These are phyloP conservation scores for Mycosarcoma maydis DNA, from an alignment of 1,284 basidiomycete genomes.

Conservation along the genomic window DNA sequence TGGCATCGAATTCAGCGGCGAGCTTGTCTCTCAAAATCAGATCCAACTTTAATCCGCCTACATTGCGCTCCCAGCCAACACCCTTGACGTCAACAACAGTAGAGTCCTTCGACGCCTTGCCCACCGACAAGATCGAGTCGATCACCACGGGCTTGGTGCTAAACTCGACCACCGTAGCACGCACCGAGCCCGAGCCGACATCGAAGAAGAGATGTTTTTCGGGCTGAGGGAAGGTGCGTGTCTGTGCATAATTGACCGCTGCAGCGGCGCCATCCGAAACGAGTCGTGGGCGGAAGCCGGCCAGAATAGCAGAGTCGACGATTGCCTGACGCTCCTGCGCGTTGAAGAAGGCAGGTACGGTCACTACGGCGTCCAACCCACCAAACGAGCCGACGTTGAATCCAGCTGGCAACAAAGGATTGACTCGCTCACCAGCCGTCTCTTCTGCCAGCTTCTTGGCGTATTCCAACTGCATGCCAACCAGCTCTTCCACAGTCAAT, in stretches of 20 bases:
- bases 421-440: conserved; percentile 71
- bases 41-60: conserved; percentile 86
- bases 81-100: conserved; percentile 81
- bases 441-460: conserved; percentile 86
- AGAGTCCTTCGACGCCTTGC: conserved; percentile 71
- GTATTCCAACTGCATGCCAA: conserved; percentile 93
- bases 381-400: conserved; percentile 55
- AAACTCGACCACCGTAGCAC: conserved; percentile 87
- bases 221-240: conserved; percentile 76
- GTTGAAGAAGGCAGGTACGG: conserved; percentile 64
- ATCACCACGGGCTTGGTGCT: conserved; percentile 56
- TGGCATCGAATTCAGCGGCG: conserved; percentile 78
- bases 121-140: conserved; percentile 69
- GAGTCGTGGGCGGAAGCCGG: conserved; percentile 84
- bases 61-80: conserved; percentile 80
- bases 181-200: conserved; percentile 85
- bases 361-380: conserved; percentile 65
- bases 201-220: conserved; percentile 95
- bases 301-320: conserved; percentile 86
- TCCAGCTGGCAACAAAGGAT: conserved; percentile 46
- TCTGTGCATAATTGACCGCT: conserved; percentile 82
- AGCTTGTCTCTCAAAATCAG: conserved; percentile 83
- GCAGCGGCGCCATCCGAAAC: conserved; percentile 84
- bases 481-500: conserved; percentile 80
- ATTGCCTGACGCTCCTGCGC: conserved; percentile 81